A percentile compares a stretch with the other conserved stretches of the same genome.
These are phyloP conservation scores for Camptophora hylomeconis DNA, from an alignment of 2,329 filamentous ascomycete species.

Conservation along the genomic window DNA sequence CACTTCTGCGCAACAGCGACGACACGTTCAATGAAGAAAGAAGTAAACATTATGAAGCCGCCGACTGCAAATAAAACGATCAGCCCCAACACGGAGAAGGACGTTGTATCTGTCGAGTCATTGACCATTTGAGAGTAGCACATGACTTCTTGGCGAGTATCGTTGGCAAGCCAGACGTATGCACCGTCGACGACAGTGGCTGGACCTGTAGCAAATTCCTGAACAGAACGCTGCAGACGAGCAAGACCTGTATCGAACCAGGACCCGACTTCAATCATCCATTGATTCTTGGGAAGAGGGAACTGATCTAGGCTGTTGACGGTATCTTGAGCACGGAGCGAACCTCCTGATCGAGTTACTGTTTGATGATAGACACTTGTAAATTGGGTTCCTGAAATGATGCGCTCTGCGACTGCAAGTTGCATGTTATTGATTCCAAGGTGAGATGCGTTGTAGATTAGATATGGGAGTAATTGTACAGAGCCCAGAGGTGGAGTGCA, in stretches of 20 bases:
- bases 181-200: conserved; percentile 1
- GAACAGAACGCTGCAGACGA: conserved; percentile 2
- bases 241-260: conserved; percentile 8
- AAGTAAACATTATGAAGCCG: conserved; percentile 8
- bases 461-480: background rate
- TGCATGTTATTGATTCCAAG: conserved; percentile 3
- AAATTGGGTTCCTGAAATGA: background rate
- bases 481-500: conserved; percentile 2
- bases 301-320: background rate
- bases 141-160: conserved; percentile 5
- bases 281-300: conserved; percentile 6
- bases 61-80: conserved; percentile 16
- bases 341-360: background rate
- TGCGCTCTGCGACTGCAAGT: background rate
- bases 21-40: conserved; percentile 10
- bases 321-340: conserved; percentile 3
- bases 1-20: conserved; percentile 9
- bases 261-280: conserved; percentile 6
- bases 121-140: conserved; percentile 15
- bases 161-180: background rate
- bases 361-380: conserved; percentile 2
- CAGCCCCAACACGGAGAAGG: conserved; percentile 16
- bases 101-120: conserved; percentile 7
- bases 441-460: background rate
- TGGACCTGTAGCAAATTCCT: conserved; percentile 4